Percentiles rank a stretch among this genome's conserved stretches.
Evolutionary conservation across 2,329 filamentous ascomycete species (phyloP).

Genomic region (Falciphora oryzae): DNA sequence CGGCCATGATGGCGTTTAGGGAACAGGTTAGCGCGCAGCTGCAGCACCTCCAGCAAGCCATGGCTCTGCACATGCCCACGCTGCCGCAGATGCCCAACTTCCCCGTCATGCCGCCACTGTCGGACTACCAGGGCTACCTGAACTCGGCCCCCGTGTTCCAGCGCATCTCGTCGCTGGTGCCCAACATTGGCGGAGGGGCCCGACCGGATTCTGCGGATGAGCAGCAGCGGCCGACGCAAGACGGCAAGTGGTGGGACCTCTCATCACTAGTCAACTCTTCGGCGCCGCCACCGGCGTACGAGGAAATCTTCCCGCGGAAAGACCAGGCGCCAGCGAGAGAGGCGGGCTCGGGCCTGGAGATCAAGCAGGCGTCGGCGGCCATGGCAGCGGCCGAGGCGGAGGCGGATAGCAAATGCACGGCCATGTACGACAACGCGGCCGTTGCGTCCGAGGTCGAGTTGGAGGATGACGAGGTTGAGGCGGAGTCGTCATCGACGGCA

Average conservation of each 20-base stretch:
- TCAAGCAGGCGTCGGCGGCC: slow-evolving; percentile 52
- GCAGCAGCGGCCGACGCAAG: slow-evolving; percentile 27
- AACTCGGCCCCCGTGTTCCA: slow-evolving; percentile 58
- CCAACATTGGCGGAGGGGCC: slow-evolving; percentile 45
- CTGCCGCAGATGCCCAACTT: slow-evolving; percentile 51
- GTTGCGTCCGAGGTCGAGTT: slow-evolving; percentile 21
- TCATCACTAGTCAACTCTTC: slow-evolving; percentile 37
- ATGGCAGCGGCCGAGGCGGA: slow-evolving; percentile 53
- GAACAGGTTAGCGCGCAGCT: slow-evolving; percentile 70
- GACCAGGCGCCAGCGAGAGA: slow-evolving; percentile 24
- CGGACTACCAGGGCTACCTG: slow-evolving; percentile 61
- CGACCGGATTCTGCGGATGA: not conserved
- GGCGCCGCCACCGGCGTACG: slow-evolving; percentile 65
- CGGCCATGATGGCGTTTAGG: slow-evolving; percentile 63
- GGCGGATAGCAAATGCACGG: slow-evolving; percentile 51
- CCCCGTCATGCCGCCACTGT: slow-evolving; percentile 48
- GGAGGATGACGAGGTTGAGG: slow-evolving; percentile 32
- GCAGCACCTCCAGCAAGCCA: slow-evolving; percentile 68
- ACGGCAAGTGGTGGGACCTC: slow-evolving; percentile 60
- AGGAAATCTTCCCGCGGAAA: slow-evolving; percentile 58
- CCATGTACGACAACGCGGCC: slow-evolving; percentile 38
- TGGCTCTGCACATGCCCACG: slow-evolving; percentile 62
- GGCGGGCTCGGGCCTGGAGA: slow-evolving; percentile 30
- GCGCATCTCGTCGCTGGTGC: slow-evolving; percentile 66
- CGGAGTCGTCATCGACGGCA: slow-evolving; percentile 17